Conservation (phyloP, 1,284 basidiomycete species). For the Laetiporus sulphureus region DNA sequence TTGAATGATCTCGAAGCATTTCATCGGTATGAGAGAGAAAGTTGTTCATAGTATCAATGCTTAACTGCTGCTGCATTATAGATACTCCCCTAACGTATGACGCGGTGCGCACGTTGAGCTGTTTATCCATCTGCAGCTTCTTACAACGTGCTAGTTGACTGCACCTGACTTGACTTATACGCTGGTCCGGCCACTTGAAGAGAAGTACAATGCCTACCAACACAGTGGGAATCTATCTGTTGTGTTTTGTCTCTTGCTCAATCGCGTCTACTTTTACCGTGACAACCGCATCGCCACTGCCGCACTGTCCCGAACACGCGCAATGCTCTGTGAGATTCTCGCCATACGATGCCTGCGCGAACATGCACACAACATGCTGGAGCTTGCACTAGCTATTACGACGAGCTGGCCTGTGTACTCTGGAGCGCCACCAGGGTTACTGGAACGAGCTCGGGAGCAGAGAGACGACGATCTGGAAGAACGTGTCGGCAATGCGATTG, state of each 20-base stretch:
- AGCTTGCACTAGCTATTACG: constrained; percentile 75
- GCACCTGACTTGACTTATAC: constrained; percentile 86
- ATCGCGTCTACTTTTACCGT: constrained; percentile 80
- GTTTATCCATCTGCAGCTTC: neutral
- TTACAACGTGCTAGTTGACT: constrained; percentile 42
- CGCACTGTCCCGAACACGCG: constrained; percentile 70
- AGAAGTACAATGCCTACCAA: constrained; percentile 66
- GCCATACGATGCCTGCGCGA: constrained; percentile 78
- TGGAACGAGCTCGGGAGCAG: constrained; percentile 62
- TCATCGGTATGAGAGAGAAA: neutral
- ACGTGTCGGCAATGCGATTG: constrained; percentile 82
- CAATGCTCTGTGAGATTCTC: constrained; percentile 83
- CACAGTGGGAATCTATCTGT: constrained; percentile 62
- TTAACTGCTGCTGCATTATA: neutral
- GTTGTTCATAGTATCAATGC: neutral
- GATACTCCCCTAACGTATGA: constrained; percentile 76
- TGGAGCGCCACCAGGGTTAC: constrained; percentile 63
- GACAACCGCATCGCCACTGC: constrained; percentile 62
- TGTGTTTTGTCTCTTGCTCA: constrained; percentile 86
- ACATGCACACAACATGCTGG: constrained; percentile 70
- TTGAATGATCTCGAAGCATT: neutral
- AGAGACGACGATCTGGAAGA: constrained; percentile 72
- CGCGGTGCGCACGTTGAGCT: constrained; percentile 36
- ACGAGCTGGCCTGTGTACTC: constrained; percentile 86
- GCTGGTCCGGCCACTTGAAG: constrained; percentile 67